Base-by-base conservation (phyloP, 208 protist species). In the Leptomonas seymouri region DNA sequence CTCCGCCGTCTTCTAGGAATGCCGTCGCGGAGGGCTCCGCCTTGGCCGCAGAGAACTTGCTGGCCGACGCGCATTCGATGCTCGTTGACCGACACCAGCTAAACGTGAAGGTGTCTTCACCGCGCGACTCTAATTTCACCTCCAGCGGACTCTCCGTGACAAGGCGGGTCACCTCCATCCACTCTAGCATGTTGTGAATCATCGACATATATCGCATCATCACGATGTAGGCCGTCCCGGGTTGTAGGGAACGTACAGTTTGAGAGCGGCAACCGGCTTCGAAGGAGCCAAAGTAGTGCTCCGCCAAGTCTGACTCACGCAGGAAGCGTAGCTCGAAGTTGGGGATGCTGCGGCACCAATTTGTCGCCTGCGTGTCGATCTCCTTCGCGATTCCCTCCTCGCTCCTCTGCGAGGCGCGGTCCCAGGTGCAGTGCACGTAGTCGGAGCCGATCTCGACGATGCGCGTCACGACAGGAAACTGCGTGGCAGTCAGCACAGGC, bases 361-460 rank as follows among this genome's bases (percentile, higher is more conserved):
- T 53, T 25, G 82, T 88, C 15, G 80, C 65, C 21, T 68, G 80
- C 12, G 61, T 23, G 58, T 95, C 80, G 28, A 66, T 51, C 73
- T 97, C 93, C 21, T 51, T 39, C 16, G 83, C 69, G 16, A 84
- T 68, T 8, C 75, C 62, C 1, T 71, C 67, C 41, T 60, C 78
- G 51, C 76, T 76, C 4, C 87, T 82, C 45, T 69, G 67, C 44
- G 53, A 31, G 14, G 66, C 63, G 18, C 93, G 81, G 63, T 91
- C 82, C 93, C 93, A 97, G 20, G 58, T 80, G 25, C 96, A 67
- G 34, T 84, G 82, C 49, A 93, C 87, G 65, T 91, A 90, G 71
- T 97, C 90, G 71, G 91, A 90, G 28, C 93, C 90, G 31, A 97
- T 87, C 36, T 90, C 85, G 7, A 67, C 76, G 36, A 93, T 82